Evolutionary conservation across 1,139 yeast genomes (phyloP).

Genomic region (Taiozyma sp.): DNA sequence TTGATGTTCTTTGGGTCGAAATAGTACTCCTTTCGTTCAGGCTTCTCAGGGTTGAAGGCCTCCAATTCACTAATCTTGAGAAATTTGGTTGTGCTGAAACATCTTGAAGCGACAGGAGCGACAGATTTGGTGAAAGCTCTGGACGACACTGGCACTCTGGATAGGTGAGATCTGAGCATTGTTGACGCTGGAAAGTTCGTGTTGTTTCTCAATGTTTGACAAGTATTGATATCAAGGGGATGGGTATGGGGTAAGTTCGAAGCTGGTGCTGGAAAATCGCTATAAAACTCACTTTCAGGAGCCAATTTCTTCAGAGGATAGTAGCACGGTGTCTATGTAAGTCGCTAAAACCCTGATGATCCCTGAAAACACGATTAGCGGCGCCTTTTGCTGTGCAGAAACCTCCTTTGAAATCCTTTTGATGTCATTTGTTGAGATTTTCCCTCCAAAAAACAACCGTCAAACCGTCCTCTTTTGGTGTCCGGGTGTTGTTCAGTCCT

Average conservation of each 20-base stretch:
- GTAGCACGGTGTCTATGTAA: not conserved
- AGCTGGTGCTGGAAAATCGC: not conserved
- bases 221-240: not conserved
- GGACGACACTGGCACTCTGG: not conserved
- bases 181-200: not conserved
- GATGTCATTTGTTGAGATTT: not conserved
- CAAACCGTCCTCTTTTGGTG: not conserved
- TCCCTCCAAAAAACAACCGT: not conserved
- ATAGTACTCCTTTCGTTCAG: slow-evolving; percentile 5
- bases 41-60: slow-evolving; percentile 10
- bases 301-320: not conserved
- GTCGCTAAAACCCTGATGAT: not conserved
- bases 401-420: not conserved
- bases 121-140: not conserved
- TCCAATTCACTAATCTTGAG: slow-evolving; percentile 10
- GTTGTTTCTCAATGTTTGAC: not conserved
- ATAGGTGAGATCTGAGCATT: not conserved
- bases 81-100: slow-evolving; percentile 3
- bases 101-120: not conserved
- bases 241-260: not conserved
- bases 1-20: slow-evolving; percentile 16
- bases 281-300: not conserved
- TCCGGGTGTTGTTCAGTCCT: not conserved
- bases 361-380: not conserved
- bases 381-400: not conserved